A percentile compares a stretch with the other conserved stretches of the same genome.
phyloP scores from a whole-genome alignment of 2,329 filamentous ascomycete genomes.

The Exophiala spinifera region DNA sequence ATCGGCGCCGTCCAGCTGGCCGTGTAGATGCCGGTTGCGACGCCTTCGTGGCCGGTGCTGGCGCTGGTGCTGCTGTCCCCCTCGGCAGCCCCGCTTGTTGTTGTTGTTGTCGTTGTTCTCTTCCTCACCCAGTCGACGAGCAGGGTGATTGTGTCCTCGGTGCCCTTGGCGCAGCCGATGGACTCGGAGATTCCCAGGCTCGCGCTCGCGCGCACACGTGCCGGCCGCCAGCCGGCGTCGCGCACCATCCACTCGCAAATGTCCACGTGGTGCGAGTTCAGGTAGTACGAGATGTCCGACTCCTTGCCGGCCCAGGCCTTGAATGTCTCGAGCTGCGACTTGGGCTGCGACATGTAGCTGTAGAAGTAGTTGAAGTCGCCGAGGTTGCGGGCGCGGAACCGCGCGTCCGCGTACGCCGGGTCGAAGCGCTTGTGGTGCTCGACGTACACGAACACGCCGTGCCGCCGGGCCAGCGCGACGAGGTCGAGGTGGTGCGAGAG shows the following conservation, averaged over 20 bases:
- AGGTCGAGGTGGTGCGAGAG: constrained; percentile 76
- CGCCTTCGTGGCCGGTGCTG: too few relatives aligned
- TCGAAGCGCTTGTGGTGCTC: constrained; percentile 98
- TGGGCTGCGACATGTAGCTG: constrained; percentile 92
- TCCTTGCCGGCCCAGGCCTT: constrained; percentile 90
- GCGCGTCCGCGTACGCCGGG: constrained; percentile 83
- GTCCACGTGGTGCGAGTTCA: constrained; percentile 93
- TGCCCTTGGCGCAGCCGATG: constrained; percentile 73
- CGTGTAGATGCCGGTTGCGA: constrained; percentile 86
- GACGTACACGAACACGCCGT: constrained; percentile 84
- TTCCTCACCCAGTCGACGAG: constrained; percentile 76
- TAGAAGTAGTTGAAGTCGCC: constrained; percentile 99
- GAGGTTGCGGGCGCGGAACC: constrained; percentile 63
- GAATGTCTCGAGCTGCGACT: constrained; percentile 89
- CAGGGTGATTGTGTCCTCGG: constrained; percentile 90
- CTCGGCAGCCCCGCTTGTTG: too few relatives aligned
- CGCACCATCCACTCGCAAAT: constrained; percentile 89
- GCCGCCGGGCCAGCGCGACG: constrained; percentile 66
- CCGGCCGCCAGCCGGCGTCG: constrained; percentile 72
- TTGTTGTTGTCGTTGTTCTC: too few relatives aligned
- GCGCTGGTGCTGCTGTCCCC: too few relatives aligned
- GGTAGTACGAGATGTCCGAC: constrained; percentile 91
- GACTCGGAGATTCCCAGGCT: constrained; percentile 74
- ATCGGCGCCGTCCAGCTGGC: constrained; percentile 93
- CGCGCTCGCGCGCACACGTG: constrained; percentile 73